A percentile compares a stretch with the other conserved stretches of the same genome.
Evolutionary conservation across 1,139 yeast species (phyloP).

Genomic region (Suhomyces chickasaworum): DNA sequence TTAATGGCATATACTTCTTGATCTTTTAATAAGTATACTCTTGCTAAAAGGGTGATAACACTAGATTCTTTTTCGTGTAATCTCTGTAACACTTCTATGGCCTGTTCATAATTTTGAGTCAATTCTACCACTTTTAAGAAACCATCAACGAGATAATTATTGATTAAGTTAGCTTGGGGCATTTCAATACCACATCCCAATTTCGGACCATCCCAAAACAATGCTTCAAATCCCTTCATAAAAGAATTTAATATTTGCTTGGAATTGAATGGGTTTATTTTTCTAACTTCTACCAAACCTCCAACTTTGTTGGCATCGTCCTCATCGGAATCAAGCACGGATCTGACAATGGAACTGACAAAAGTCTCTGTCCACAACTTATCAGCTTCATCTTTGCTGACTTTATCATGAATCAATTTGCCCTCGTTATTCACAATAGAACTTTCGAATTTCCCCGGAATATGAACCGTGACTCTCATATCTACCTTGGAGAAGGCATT

Average conservation of each 20-base stretch:
- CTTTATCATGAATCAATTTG: conserved; percentile 42
- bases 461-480: conserved; percentile 32
- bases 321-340: conserved; percentile 68
- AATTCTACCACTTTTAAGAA: conserved; percentile 63
- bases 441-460: conserved; percentile 55
- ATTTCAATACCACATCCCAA: conserved; percentile 68
- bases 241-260: conserved; percentile 54
- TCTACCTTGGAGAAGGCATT: conserved; percentile 49
- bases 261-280: conserved; percentile 58
- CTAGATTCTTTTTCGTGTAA: conserved; percentile 49
- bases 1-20: conserved; percentile 80
- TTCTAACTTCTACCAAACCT: conserved; percentile 53
- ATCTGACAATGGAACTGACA: conserved; percentile 64
- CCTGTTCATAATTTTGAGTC: conserved; percentile 63
- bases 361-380: conserved; percentile 68
- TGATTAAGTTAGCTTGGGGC: conserved; percentile 67
- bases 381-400: conserved; percentile 39
- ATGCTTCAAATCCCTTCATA: conserved; percentile 58
- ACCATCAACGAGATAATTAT: conserved; percentile 79
- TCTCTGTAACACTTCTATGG: conserved; percentile 53
- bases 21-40: conserved; percentile 57
- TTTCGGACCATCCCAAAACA: conserved; percentile 66
- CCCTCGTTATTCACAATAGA: conserved; percentile 51
- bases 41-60: conserved; percentile 58
- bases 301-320: conserved; percentile 57